A percentile compares a stretch with the other conserved stretches of the same genome.
Conservation (phyloP, 208 protist genomes). For the Trichomonas gallinae region DNA sequence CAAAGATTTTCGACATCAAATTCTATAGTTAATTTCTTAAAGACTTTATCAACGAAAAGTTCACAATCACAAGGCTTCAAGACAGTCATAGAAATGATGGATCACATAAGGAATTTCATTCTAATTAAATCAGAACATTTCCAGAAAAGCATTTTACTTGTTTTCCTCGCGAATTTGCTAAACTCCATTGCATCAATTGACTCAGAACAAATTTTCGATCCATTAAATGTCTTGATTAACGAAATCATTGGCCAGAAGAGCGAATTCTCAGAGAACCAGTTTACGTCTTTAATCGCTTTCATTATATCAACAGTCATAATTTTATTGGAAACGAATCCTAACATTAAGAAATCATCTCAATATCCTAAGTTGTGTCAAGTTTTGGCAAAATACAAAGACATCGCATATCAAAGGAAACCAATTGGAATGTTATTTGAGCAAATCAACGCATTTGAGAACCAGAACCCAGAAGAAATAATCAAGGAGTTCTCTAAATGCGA, state of each 20-base stretch:
- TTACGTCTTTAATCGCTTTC: neutral
- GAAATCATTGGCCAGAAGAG: neutral
- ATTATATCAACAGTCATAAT: neutral
- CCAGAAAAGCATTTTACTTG: neutral
- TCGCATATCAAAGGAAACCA: neutral
- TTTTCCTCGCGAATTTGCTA: neutral
- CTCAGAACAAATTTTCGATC: neutral
- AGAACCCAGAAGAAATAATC: neutral
- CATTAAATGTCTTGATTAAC: neutral
- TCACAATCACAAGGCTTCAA: neutral
- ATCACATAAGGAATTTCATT: neutral
- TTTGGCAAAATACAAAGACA: neutral
- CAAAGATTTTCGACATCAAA: neutral
- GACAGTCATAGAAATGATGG: neutral
- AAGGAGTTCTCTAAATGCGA: neutral
- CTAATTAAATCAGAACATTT: neutral
- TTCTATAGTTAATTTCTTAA: neutral
- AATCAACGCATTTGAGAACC: neutral
- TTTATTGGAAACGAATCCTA: neutral
- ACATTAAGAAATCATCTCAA: neutral
- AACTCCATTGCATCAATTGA: neutral
- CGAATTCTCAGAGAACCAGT: neutral
- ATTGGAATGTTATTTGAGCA: neutral
- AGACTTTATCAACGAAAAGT: neutral
- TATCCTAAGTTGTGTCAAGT: neutral